Base-by-base conservation (phyloP, 1,284 basidiomycete genomes). In the Hemileia vastatrix region DNA sequence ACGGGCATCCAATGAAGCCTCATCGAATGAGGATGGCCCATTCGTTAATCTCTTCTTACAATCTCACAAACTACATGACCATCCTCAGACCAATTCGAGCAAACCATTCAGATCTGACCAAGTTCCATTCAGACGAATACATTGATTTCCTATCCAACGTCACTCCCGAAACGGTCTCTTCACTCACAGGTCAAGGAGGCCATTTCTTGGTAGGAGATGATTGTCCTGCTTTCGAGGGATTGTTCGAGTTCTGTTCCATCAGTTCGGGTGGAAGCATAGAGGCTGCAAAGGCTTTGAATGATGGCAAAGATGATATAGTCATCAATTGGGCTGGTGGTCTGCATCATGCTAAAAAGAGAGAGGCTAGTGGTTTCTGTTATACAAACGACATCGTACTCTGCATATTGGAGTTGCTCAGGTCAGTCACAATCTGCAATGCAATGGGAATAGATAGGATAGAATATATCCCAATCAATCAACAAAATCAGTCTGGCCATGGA, bases 81-180 rank as follows among this genome's bases (percentile, higher is more conserved):
- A 24, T 50, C 48, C n/a, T 24, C 9, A 24, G 48, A 24, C 48
- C 48, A 50, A 11, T 9, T 24, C 9, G 48, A 32, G 48, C 48
- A 11, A 50, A 9, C 13, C n/a, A 9, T 13, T 11, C 9, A 50
- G 23, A 50, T 24, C 13, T 50, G n/a, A n/a, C n/a, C n/a, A n/a
- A n/a, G n/a, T 98, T 97, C 76, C 94, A 98, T 77, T 93, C 93
- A 11, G 94, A 98, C 78, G 94, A 98, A 80, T 97, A 96, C 77
- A 83, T 98, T 66, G 84, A 96, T 70, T 93, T 98, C 69, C 79
- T 98, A 31, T 82, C 83, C 61, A 83, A 83, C 52, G 92, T 97
- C 36, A 88, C 87, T 0, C 93, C 93, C 0, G 92, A 95, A 76
- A 92, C 87, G 3, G 84, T 82, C 0, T 85, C 88, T 67, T 85